Evolutionary conservation across 2,329 filamentous ascomycete species (phyloP), one percentile per base, ranked within the genome.

Genomic region (Fonsecaea nubica): DNA sequence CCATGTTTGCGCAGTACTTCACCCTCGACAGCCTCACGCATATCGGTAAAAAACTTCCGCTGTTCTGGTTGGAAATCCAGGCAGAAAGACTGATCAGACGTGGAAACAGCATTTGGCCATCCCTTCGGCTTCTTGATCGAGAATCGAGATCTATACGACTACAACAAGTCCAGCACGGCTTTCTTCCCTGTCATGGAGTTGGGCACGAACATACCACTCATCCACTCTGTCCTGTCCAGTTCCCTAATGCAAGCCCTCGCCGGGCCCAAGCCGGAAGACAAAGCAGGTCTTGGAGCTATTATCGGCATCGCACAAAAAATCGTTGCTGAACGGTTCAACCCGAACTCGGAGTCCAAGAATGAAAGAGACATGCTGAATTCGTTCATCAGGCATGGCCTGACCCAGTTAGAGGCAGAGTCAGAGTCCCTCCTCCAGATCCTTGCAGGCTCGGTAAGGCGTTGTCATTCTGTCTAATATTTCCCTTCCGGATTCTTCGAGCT

Each of bases 291-390:
- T 15, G 66, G 66, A 3, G 63, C 62, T n/a, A 62, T 72, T 15
- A 59, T 66, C 36, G 69, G 59, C 18, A 50, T 69, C 32, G 59
- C 64, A 12, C 55, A 66, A 55, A 32, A 59, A 45, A 54, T 73
- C 33, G 69, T 74, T 32, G 66, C 69, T 13, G 68, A 71, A 42
- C 68, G 71, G 25, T 70, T 63, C 66, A 25, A 50, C 25, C 50
- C 54, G 10, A 35, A 12, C 15, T 50, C 57, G 15, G 57, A 64
- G 21, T 33, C 50, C n/a, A 63, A 55, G 36, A 32, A 6, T 36
- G 62, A 70, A 56, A 59, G 63, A 12, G 74, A 76, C 54, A 75
- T 76, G 73, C 57, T 76, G 5, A 73, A 71, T 9, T 74, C 72
- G 1, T 76, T 76, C 56, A 69, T 75, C 40, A 66, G 64, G 3